Conservation (phyloP, 768 basidiomycete species). For the Russula foetens region DNA sequence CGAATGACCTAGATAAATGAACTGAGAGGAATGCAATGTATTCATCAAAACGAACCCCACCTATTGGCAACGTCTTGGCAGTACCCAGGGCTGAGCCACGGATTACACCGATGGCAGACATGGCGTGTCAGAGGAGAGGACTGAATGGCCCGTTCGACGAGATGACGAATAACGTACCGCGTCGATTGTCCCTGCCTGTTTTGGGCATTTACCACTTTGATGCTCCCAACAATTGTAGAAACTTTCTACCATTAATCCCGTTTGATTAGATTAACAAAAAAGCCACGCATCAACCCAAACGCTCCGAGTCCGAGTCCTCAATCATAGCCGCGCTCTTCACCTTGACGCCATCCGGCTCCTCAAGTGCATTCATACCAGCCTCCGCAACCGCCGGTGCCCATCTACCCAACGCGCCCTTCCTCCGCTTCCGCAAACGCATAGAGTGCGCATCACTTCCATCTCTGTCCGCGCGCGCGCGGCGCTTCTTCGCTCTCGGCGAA, state of each 20-base stretch:
- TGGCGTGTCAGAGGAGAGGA: neutral
- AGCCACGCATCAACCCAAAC: neutral
- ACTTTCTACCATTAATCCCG: too few species aligned
- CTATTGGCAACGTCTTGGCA: neutral
- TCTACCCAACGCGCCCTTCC: neutral
- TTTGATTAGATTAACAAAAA: too few species aligned
- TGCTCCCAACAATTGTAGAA: too few species aligned
- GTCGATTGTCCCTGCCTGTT: too few species aligned
- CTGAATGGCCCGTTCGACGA: too few species aligned
- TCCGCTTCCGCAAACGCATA: neutral
- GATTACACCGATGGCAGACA: constrained; percentile 1
- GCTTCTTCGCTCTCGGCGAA: neutral
- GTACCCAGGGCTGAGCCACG: neutral
- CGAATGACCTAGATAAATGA: constrained; percentile 4
- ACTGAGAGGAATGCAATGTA: neutral
- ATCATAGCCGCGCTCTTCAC: constrained; percentile 16
- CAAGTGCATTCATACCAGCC: too few species aligned
- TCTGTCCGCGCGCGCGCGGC: neutral
- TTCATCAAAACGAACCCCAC: neutral
- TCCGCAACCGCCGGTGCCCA: neutral
- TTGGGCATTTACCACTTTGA: too few species aligned
- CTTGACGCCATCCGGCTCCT: constrained; percentile 11
- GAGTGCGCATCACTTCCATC: neutral
- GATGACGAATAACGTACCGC: too few species aligned
- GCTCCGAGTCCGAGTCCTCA: constrained; percentile 5